Base-by-base conservation (phyloP, 2,329 filamentous ascomycete species). In the Phoma sp. region DNA sequence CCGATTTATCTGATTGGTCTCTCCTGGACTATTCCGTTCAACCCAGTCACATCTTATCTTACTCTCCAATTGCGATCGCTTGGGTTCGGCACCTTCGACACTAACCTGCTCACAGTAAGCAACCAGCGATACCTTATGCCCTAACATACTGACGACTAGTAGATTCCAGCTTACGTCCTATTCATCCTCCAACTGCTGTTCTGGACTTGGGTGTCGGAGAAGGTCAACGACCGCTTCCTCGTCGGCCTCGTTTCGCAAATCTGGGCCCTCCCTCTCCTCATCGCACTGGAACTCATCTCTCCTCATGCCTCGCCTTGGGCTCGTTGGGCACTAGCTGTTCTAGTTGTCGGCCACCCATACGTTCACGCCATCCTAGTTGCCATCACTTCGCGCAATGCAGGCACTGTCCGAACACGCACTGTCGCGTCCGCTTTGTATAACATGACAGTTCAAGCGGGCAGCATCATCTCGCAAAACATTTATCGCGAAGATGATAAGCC, bases 401-500 rank as follows among this genome's bases (percentile, higher is more conserved):
- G 76, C 18, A 70, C 74, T 0, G 78, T 79, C 0, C 71, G 77
- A 2, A 79, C 77, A 0, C 68, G 77, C 7, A 78, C 78, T 4
- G 72, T 79, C 22, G 75, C 76, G 1, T 71, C 70, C 3, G 76
- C 77, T 0, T 29, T 79, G 30, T 80, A 80, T 66, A 79, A 79
- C 40, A 76, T 76, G 69, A 64, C 57, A 13, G 70, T 74, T 0
- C 72, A 75, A 41, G 64, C 69, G 2, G 57, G 58, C 10, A 65
- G 50, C 14, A 74, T 74, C 43, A 69, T 73, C n/a, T 55, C 60
- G 4, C 62, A 66, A 45, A 75, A 74, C 29, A 82, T 86, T n/a
- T 86, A 86, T 62, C 73, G 79, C 1, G 75, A 82, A 1, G 74
- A 82, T 32, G 84, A 87, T 29, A 75, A 75, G 55, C 72, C 72